Base-by-base conservation (phyloP, 2,329 filamentous ascomycete genomes). In the Cercospora sesami region DNA sequence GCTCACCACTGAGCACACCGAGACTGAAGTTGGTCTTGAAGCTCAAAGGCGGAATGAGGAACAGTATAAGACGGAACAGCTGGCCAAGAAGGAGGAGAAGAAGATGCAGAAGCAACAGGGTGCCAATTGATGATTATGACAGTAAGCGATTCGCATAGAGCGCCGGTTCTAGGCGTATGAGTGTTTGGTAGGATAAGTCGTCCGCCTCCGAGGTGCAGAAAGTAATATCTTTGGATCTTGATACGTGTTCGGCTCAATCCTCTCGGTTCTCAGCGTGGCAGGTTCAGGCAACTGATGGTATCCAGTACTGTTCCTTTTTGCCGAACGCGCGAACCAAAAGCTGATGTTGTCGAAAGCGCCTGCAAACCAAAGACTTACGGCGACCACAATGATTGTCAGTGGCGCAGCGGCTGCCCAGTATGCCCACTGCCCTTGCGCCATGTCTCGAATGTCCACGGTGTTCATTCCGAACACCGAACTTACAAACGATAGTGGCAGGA, bases 391-490 rank as follows among this genome's bases (percentile, higher is more conserved):
- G 6, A 66, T 57, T 30, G 64, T 60, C 21, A 67, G 31, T 39
- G 64, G 60, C 26, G 63, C 30, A 45, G 66, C 66, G 2, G 59
- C 66, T 12, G 57, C 61, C 66, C 66, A 68, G 45, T 68, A 68
- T 12, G 57, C 30, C 66, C 66, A 68, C 33, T 68, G 66, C 16
- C 62, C 62, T 21, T 55, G 42, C 7, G 26, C 55, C 66, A 68
- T 68, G 18, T 68, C 57, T 23, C 66, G 53, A 26, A 68, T 60
- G 48, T 68, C 81, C 0, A 69, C 68, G 23, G 79, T 77, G 63
- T 82, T 82, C 80, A 82, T 81, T 16, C 81, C 81, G 61, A 81
- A 80, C 69, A 81, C 81, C 7, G 75, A 78, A 0, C 79, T 77
- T 14, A 82, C 75, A 69, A 82, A 82, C 3, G 79, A 81, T 8